Percentiles rank a stretch among this genome's conserved stretches.
These are phyloP conservation scores for Sarocladium strictum DNA, from an alignment of 2,329 filamentous ascomycete genomes.

Conservation along the genomic window DNA sequence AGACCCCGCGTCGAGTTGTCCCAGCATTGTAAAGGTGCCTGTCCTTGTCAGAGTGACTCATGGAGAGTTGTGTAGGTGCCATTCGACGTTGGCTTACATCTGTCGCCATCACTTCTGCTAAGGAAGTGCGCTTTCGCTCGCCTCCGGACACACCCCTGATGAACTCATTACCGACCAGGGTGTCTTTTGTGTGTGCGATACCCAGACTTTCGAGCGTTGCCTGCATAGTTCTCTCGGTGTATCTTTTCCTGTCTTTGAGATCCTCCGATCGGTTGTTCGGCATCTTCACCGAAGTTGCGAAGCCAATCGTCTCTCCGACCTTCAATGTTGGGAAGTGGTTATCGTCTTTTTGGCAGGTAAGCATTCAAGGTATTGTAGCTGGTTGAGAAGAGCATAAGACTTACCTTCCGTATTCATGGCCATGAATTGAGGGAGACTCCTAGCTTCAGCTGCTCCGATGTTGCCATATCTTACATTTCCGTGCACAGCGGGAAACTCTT, in stretches of 20 bases:
- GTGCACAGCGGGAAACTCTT: slow-evolving; percentile 20
- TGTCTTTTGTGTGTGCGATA: slow-evolving; percentile 54
- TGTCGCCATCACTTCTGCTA: slow-evolving; percentile 57
- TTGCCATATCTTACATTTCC: slow-evolving; percentile 22
- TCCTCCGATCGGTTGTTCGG: slow-evolving; percentile 47
- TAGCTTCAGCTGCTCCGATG: slow-evolving; percentile 18
- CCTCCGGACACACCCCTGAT: slow-evolving; percentile 63
- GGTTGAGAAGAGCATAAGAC: neutral
- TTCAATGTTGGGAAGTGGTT: slow-evolving; percentile 61
- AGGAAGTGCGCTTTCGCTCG: slow-evolving; percentile 63
- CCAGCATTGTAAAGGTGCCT: slow-evolving; percentile 5
- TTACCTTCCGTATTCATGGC: slow-evolving; percentile 26
- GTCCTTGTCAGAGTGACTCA: neutral
- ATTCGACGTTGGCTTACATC: slow-evolving; percentile 18
- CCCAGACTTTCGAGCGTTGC: slow-evolving; percentile 26
- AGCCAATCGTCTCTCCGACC: slow-evolving; percentile 57
- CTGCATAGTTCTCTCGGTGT: slow-evolving; percentile 16
- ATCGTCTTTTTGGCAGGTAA: slow-evolving; percentile 38
- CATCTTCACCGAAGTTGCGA: slow-evolving; percentile 56
- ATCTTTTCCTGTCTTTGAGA: slow-evolving; percentile 20
- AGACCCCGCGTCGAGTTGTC: slow-evolving; percentile 6
- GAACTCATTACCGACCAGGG: slow-evolving; percentile 62
- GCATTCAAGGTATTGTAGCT: neutral
- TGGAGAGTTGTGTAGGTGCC: neutral
- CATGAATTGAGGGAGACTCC: slow-evolving; percentile 22